A percentile compares a stretch with the other conserved stretches of the same genome.
phyloP scores from a whole-genome alignment of 208 protist species.

The Blastocrithidia nonstop region DNA sequence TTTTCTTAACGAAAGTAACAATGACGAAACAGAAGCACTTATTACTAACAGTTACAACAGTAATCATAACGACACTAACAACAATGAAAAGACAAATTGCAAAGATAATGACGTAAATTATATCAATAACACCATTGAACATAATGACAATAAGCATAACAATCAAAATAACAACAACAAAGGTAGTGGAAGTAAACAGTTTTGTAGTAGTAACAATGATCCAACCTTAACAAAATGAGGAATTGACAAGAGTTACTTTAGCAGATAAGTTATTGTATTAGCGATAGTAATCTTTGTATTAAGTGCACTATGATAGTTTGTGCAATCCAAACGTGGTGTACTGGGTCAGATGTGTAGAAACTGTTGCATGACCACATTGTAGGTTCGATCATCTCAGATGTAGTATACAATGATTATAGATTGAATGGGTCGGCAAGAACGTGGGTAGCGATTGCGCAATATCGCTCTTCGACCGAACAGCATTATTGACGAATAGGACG shows the following conservation, averaged over 20 bases:
- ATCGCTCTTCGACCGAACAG: slow-evolving; percentile 54
- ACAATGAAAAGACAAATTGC: no score
- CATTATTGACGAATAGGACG: slow-evolving; percentile 20
- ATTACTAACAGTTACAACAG: no score
- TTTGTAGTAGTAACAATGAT: no score
- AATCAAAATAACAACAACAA: slow-evolving; percentile 5
- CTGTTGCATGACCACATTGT: slow-evolving; percentile 47
- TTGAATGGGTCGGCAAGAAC: slow-evolving; percentile 71
- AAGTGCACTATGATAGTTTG: slow-evolving; percentile 50
- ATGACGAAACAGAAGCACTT: no score
- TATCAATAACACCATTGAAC: no score
- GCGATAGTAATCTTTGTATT: slow-evolving; percentile 43
- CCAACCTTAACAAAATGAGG: no score
- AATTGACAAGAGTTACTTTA: no score
- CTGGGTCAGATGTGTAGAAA: slow-evolving; percentile 26
- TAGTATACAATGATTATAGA: slow-evolving; percentile 84
- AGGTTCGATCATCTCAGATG: slow-evolving; percentile 74
- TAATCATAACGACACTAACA: no score
- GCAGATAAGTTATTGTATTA: slow-evolving; percentile 6
- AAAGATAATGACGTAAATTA: no score
- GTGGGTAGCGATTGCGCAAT: slow-evolving; percentile 36
- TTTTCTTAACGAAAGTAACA: no score
- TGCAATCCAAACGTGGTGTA: slow-evolving; percentile 29
- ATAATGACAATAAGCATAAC: no score
- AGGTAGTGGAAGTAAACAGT: background rate